Conservation (phyloP, 1,284 basidiomycete genomes). For the Malassezia yamatoensis region DNA sequence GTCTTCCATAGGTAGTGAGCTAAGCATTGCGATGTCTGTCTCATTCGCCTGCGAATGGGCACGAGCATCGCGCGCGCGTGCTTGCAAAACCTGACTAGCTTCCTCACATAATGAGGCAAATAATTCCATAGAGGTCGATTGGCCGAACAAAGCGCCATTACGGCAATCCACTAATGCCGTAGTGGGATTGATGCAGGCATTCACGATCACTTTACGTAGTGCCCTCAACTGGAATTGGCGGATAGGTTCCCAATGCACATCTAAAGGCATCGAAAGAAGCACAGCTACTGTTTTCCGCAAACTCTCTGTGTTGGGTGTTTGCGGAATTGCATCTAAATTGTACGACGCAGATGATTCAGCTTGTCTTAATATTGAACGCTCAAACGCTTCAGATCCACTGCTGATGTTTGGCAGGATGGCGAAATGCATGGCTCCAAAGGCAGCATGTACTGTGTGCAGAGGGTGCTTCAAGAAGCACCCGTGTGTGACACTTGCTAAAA, state of each 20-base stretch:
- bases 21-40: slow-evolving; percentile 7
- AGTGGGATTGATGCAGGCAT: slow-evolving; percentile 75
- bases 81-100: slow-evolving; percentile 30
- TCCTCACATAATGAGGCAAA: slow-evolving; percentile 35
- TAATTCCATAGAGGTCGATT: slow-evolving; percentile 29
- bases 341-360: slow-evolving; percentile 11
- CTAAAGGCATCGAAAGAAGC: slow-evolving; percentile 34
- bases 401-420: slow-evolving; percentile 63
- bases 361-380: slow-evolving; percentile 5
- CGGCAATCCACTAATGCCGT: slow-evolving; percentile 70
- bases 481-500: slow-evolving; percentile 74
- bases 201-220: slow-evolving; percentile 73
- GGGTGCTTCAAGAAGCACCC: slow-evolving; percentile 54
- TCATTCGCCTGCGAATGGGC: background rate
- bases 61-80: slow-evolving; percentile 28
- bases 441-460: slow-evolving; percentile 64
- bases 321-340: slow-evolving; percentile 28
- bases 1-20: slow-evolving; percentile 14
- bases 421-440: slow-evolving; percentile 63
- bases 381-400: slow-evolving; percentile 13
- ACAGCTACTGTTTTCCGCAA: slow-evolving; percentile 29
- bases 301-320: slow-evolving; percentile 21
- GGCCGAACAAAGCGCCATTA: slow-evolving; percentile 60
- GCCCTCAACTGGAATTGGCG: slow-evolving; percentile 62
- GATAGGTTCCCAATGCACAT: slow-evolving; percentile 59